Percentiles rank a stretch among this genome's conserved stretches.
Conservation (phyloP, 345 rosid genomes). For the Nasturtium officinale region DNA sequence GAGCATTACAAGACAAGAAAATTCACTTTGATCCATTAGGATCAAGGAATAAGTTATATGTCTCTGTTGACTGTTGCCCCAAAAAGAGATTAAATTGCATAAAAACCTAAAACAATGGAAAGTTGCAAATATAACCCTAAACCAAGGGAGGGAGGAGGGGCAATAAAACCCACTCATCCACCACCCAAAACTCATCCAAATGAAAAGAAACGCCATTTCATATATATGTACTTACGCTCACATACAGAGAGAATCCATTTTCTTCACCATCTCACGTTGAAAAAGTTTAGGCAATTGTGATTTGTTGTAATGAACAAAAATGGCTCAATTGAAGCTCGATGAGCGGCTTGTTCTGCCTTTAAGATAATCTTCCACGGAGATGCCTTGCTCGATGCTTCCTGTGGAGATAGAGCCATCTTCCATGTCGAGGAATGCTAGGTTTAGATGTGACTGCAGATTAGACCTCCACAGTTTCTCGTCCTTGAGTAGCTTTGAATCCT, state of each 20-base stretch:
- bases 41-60: constrained; percentile 37
- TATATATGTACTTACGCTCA: background rate
- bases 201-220: constrained; percentile 10
- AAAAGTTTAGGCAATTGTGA: constrained; percentile 4
- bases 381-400: constrained; percentile 60
- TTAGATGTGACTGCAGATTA: constrained; percentile 83
- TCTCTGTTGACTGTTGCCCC: background rate
- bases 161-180: constrained; percentile 57
- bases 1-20: constrained; percentile 16
- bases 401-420: constrained; percentile 69
- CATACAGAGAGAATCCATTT: background rate
- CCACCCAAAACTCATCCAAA: constrained; percentile 53
- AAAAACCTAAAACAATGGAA: background rate
- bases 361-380: constrained; percentile 79
- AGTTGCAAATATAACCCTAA: background rate
- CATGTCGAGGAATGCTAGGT: constrained; percentile 71
- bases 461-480: constrained; percentile 55
- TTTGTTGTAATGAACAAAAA: constrained; percentile 5
- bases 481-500: constrained; percentile 50
- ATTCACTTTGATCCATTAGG: constrained; percentile 42
- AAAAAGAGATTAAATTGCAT: background rate
- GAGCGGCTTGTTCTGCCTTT: constrained; percentile 85
- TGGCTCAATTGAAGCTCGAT: constrained; percentile 70
- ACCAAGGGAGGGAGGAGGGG: constrained; percentile 72
- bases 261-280: constrained; percentile 22